Conservation (phyloP, 2,329 filamentous ascomycete species). For the Ophiocordyceps camponoti-rufipedis region DNA sequence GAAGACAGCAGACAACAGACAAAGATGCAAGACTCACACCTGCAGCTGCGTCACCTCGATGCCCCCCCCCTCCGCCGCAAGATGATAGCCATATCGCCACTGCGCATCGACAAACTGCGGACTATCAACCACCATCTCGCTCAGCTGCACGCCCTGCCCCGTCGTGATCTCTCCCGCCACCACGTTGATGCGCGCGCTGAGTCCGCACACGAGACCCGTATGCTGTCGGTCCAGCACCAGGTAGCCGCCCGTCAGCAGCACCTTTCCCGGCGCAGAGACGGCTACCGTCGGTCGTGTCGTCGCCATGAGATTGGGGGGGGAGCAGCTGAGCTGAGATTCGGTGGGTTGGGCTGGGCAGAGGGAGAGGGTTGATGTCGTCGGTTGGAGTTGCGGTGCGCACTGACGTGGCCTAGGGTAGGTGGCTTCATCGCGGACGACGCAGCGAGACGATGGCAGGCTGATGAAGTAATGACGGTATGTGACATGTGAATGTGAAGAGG, state of each 20-base stretch:
- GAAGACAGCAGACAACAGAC: neutral
- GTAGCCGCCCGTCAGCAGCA: constrained; percentile 86
- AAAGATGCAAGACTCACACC: constrained; percentile 41
- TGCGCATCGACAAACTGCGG: constrained; percentile 78
- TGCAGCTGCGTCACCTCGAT: constrained; percentile 65
- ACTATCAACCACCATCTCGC: constrained; percentile 69
- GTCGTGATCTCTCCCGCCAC: constrained; percentile 38
- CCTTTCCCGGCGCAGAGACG: constrained; percentile 89
- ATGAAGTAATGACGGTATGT: too few relatives aligned
- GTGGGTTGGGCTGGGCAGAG: too few relatives aligned
- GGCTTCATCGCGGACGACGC: too few relatives aligned
- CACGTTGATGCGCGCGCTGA: constrained; percentile 50
- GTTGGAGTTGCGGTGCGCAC: too few relatives aligned
- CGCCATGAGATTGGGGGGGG: neutral
- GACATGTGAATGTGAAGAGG: too few relatives aligned
- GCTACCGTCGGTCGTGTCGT: constrained; percentile 23
- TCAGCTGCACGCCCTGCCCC: constrained; percentile 43
- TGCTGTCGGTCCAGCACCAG: constrained; percentile 79
- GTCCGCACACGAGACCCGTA: constrained; percentile 54
- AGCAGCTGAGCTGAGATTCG: too few relatives aligned
- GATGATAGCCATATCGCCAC: constrained; percentile 73
- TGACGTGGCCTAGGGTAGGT: too few relatives aligned
- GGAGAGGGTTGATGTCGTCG: too few relatives aligned
- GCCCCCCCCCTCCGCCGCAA: constrained; percentile 54
- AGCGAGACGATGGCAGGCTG: too few relatives aligned